Evolutionary conservation across 768 basidiomycete species (phyloP), one percentile per base, ranked within the genome.

Genomic region (Trametes cingulata): DNA sequence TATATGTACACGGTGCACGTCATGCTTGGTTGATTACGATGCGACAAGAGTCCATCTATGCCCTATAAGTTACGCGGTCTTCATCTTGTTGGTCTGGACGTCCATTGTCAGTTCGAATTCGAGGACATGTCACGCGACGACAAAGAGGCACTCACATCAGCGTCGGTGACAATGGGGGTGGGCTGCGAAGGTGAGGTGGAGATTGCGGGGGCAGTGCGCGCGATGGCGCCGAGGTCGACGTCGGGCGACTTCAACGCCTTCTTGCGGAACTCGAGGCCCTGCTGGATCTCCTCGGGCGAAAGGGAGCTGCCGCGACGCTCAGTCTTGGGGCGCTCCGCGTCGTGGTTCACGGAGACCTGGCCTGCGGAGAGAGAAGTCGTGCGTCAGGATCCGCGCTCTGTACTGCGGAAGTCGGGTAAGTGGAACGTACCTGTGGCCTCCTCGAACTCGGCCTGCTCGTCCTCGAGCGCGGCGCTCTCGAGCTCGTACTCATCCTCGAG

Each of bases 161-260:
- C 69, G 43, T 69, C 71, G 58, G 68, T 67, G 45, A 68, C 69
- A 60, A 71, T 67, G 49, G 74, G 69, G 43, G 68, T 58, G 39
- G 70, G 49, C 33, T 68, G 56, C 42, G 52, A 48, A 25, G 69
- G 67, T 63, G 83, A 87, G 60, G 73, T 75, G 62, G 83, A 85
- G 27, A 85, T 83, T 13, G 87, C 93, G 60, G 80, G 81, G 9
- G 91, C 93, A 56, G 91, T 91, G 66, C 91, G 85, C 14, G 93
- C 93, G 67, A 95, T 95, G 55, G 87, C 79, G 35, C 82, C 80
- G 59, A 95, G 82, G 73, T 94, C 90, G 42, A 84, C 74, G 17
- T 58, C 67, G 69, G 60, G 43, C 14, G 58, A 51, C 77, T 89
- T 90, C 69, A 92, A 75, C 13, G 83, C 87, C 61, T 84, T 83